Evolutionary conservation across 2,329 filamentous ascomycete species (phyloP), one percentile per base, ranked within the genome.

Genomic region (Aspergillus melleus): DNA sequence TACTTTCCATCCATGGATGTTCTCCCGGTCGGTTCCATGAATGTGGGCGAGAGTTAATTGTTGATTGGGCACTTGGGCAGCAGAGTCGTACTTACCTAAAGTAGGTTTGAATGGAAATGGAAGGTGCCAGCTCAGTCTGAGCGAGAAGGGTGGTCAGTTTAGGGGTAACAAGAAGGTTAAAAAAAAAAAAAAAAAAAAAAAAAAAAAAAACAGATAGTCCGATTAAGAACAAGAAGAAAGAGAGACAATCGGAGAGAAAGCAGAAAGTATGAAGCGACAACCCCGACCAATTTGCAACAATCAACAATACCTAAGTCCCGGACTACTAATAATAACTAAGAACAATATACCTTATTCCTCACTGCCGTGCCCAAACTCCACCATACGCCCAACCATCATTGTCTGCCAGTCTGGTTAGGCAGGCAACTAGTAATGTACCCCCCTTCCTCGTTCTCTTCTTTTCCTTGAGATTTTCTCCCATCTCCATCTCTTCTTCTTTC

Each of bases 1-100:
- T 39, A n/a, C 5, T 39, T 39, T 39, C 14, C 2, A 32, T 11
- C 30, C 10, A 32, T 32, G 10, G 12, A 32, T 32, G 12, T 12
- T 32, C 50, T 8, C n/a, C 44, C 44, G 9, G 10, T 16, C 46
- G 8, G n/a, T 46, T 46, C 30, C n/a, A 6, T 32, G 20, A 32
- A 32, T 3, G 20, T 50, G 24, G 49, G 19, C 9, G 26, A 32
- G 39, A 24, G 30, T 50, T 52, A 36, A 52, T 46, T 53, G 32
- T 54, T 64, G 60, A 66, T 67, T 68, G 65, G 66, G 64, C 66
- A 66, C 22, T 67, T 61, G 62, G 66, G 66, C 66, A 67, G 59
- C 65, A 64, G 36, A 42, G 36, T 42, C 16, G 16, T 42, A 42
- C 16, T 16, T 61, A 56, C 39, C 22, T 20, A 22, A 42, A 53